phyloP scores from a whole-genome alignment of 768 basidiomycete genomes.

The Pleurotus salmoneostramineus region DNA sequence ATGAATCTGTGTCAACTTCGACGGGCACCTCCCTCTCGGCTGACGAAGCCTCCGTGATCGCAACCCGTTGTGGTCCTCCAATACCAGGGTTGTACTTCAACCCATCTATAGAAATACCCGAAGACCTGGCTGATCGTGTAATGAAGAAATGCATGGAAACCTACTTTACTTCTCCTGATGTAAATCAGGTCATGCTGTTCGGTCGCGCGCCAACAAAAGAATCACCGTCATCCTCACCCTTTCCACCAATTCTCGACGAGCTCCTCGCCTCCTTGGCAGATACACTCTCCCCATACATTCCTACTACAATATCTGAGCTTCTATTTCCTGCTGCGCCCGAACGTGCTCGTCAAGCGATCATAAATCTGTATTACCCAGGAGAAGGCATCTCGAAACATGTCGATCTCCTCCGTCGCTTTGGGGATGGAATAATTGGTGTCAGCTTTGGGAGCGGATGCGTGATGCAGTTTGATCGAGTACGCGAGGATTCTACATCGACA shows the following conservation, averaged over 20 bases:
- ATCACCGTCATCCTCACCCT: slow-evolving; percentile 1
- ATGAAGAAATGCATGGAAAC: slow-evolving; percentile 47
- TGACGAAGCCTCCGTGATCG: slow-evolving; percentile 10
- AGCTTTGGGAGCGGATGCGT: slow-evolving; percentile 78
- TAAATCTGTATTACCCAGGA: slow-evolving; percentile 87
- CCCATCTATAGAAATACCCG: slow-evolving; percentile 46
- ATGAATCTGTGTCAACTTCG: slow-evolving; percentile 25
- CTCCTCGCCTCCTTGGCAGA: slow-evolving; percentile 49
- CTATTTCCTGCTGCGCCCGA: slow-evolving; percentile 53
- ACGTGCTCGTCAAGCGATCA: slow-evolving; percentile 75
- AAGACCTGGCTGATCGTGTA: slow-evolving; percentile 46
- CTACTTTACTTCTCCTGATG: slow-evolving; percentile 46
- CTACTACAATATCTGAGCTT: slow-evolving; percentile 43
- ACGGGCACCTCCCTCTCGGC: background rate
- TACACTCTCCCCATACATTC: slow-evolving; percentile 47
- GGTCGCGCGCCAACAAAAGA: slow-evolving; percentile 33
- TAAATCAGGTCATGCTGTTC: slow-evolving; percentile 90
- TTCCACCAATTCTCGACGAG: slow-evolving; percentile 52
- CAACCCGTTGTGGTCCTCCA: slow-evolving; percentile 39
- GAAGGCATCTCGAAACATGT: slow-evolving; percentile 89
- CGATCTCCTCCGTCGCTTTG: slow-evolving; percentile 80
- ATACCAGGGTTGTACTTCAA: slow-evolving; percentile 66
- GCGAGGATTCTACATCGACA: no score
- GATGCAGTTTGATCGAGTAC: slow-evolving; percentile 61
- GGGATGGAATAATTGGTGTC: slow-evolving; percentile 86